Evolutionary conservation across 2,329 filamentous ascomycete genomes (phyloP).

Genomic region (Phoma sp.): DNA sequence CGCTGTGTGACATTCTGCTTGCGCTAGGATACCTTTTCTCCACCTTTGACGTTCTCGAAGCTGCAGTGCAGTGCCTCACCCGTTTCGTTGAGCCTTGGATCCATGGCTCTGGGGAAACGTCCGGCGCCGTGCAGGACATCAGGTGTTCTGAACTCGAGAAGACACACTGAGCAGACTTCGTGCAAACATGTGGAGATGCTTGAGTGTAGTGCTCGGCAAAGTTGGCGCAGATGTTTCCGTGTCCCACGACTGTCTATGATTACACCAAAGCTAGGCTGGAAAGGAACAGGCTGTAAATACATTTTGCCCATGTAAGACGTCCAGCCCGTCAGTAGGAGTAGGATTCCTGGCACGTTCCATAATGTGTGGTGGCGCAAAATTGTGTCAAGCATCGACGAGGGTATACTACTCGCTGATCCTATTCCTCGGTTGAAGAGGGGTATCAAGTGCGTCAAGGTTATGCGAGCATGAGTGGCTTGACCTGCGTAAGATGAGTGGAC

Average conservation of each 20-base stretch:
- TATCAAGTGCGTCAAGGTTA: background rate
- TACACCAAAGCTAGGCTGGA: too few species aligned
- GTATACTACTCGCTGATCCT: too few species aligned
- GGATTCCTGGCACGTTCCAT: too few species aligned
- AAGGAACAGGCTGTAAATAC: too few species aligned
- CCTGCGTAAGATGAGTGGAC: background rate
- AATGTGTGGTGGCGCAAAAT: background rate
- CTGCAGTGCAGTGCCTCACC: background rate
- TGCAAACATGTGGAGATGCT: background rate
- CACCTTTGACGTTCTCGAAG: constrained; percentile 10
- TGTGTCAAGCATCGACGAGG: background rate
- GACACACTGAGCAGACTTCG: background rate
- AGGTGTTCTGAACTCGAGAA: background rate
- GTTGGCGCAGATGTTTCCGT: background rate
- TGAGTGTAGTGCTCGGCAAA: too few species aligned
- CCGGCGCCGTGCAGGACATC: background rate
- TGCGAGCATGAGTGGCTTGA: background rate
- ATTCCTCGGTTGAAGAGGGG: too few species aligned
- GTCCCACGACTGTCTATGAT: too few species aligned
- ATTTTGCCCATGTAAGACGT: too few species aligned
- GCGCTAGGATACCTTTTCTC: constrained; percentile 9
- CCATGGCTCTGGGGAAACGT: background rate
- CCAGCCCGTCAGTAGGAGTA: too few species aligned
- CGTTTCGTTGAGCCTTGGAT: background rate
- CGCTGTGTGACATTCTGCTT: background rate